These are phyloP conservation scores for Suillus decipiens DNA, from an alignment of 768 basidiomycete genomes.

Conservation along the genomic window DNA sequence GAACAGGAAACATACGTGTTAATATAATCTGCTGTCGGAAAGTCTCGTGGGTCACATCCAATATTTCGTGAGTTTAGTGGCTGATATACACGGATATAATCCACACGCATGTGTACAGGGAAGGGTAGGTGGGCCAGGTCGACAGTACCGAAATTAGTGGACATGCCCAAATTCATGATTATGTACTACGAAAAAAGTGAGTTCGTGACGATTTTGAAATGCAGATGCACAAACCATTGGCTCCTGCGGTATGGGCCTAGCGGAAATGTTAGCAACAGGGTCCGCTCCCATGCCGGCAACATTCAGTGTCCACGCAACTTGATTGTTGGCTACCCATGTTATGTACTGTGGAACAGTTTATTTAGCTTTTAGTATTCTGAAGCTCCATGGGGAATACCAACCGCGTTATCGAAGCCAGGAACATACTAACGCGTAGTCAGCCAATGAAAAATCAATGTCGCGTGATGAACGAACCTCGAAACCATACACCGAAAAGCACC, in stretches of 20 bases:
- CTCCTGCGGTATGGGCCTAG: conserved; percentile 74
- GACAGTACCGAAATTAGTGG: conserved; percentile 57
- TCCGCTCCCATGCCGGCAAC: conserved; percentile 70
- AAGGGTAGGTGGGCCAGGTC: conserved; percentile 55
- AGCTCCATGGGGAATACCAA: conserved; percentile 33
- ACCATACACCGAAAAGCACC: conserved; percentile 75
- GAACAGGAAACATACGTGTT: conserved; percentile 42
- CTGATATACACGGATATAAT: conserved; percentile 76
- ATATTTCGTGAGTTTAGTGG: conserved; percentile 59
- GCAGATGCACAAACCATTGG: conserved; percentile 65
- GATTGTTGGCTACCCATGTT: conserved; percentile 75
- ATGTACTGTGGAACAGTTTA: conserved; percentile 59
- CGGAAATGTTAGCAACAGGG: conserved; percentile 55
- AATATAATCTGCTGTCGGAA: conserved; percentile 77
- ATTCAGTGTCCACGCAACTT: conserved; percentile 73
- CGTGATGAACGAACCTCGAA: conserved; percentile 58
- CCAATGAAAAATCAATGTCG: conserved; percentile 7
- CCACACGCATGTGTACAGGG: conserved; percentile 49
- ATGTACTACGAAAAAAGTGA: conserved; percentile 41
- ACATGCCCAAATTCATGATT: conserved; percentile 61
- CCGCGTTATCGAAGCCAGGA: conserved; percentile 67
- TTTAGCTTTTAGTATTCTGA: conserved; percentile 1
- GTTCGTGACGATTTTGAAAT: neutral
- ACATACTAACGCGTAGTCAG: conserved; percentile 23
- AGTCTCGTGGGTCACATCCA: conserved; percentile 68